Evolutionary conservation across 1,284 basidiomycete genomes (phyloP).

Genomic region (Tylopilus orsonianus): DNA sequence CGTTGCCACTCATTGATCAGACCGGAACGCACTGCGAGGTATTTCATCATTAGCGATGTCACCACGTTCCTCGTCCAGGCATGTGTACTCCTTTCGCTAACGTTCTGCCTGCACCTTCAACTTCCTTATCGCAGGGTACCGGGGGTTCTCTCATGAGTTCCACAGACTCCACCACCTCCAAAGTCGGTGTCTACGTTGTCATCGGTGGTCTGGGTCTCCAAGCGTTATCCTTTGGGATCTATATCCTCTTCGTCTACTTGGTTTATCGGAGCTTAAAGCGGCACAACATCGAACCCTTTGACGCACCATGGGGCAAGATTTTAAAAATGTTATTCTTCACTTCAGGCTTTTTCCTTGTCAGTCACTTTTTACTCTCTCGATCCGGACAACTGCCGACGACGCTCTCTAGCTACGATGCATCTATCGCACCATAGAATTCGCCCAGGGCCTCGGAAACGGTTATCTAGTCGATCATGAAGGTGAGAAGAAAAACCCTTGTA

Average conservation of each 20-base stretch:
- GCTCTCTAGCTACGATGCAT: conserved; percentile 36
- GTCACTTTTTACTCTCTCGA: neutral
- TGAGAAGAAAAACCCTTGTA: too few relatives aligned
- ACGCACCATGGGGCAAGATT: conserved; percentile 25
- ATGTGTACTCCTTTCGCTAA: neutral
- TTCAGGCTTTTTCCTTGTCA: conserved; percentile 28
- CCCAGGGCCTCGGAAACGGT: conserved; percentile 35
- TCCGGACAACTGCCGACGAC: neutral
- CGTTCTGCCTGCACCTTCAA: neutral
- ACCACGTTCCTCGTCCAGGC: conserved; percentile 44
- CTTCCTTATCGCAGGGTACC: conserved; percentile 4
- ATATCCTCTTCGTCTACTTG: conserved; percentile 18
- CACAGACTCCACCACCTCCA: conserved; percentile 1
- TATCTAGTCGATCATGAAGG: conserved; percentile 41
- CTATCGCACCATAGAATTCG: conserved; percentile 41
- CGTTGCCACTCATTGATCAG: conserved; percentile 22
- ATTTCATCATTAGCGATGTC: conserved; percentile 34
- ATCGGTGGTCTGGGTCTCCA: conserved; percentile 27
- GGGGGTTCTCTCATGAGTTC: conserved; percentile 18
- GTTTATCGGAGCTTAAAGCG: conserved; percentile 17
- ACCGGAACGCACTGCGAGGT: conserved; percentile 23
- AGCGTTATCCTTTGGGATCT: conserved; percentile 27
- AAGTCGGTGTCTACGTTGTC: conserved; percentile 20
- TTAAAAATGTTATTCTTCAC: conserved; percentile 25
- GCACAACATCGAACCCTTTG: conserved; percentile 4